Evolutionary conservation across 306 rosid species (phyloP), one percentile per base, ranked within the genome.

Genomic region (Vigna mungo): DNA sequence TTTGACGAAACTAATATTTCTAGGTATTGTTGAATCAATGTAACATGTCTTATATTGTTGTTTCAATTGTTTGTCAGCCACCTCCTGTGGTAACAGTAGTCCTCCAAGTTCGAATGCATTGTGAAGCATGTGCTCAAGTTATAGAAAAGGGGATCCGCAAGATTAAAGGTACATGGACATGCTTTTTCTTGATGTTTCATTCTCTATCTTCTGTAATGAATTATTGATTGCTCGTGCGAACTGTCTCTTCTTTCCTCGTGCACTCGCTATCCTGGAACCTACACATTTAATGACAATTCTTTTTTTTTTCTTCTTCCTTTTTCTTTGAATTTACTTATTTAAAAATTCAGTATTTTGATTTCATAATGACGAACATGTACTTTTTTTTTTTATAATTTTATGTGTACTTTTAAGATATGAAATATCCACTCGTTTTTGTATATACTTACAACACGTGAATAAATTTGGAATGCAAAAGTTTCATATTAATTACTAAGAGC

Each of bases 81-180:
- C 94, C 94, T 44, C 83, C 92, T 2, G 89, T 79, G 60, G 78
- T 89, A 47, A 92, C 96, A 63, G 87, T 87, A 14, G 86, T 86
- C 4, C 86, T 96, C 4, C 76, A 85, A 47, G 88, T 92, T 72
- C 85, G 81, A 75, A 96, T 96, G 99, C 96, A 96, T 72, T 96
- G 99, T 66, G 97, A 92, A 67, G 97, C 97, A 32, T 96, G 98
- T 76, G 97, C 97, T 83, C 99, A 86, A 85, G 86, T 2, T 81
- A 73, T 96, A 36, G 95, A 87, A 78, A 96, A 82, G 83, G 59
- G 86, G 68, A 93, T 96, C 71, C 84, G 90, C 15, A 91, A 88
- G 90, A 89, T 96, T 61, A 76, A 91, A 89, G 99, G 99, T 95
- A 88, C 69, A 41, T 8, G 63, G 15, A 48, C 59, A 7, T 7